A percentile compares a stretch with the other conserved stretches of the same genome.
Evolutionary conservation across 2,329 filamentous ascomycete species (phyloP).

Genomic region (Blastomyces emzantsi): DNA sequence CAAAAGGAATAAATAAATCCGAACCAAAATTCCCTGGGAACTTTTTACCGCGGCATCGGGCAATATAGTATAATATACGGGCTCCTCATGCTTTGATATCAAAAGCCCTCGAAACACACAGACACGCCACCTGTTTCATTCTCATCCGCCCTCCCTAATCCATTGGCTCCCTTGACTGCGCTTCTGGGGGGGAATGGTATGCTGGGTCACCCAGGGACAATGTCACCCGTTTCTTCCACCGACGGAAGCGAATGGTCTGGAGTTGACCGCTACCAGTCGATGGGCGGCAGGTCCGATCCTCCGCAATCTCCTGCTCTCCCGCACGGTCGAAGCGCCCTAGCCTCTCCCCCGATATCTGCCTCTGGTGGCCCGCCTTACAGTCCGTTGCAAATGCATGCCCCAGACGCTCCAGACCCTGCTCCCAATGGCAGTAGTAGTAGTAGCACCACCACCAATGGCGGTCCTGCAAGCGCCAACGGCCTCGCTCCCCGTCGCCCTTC

Average conservation of each 20-base stretch:
- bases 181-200: slow-evolving; percentile 25
- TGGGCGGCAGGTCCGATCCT: slow-evolving; percentile 36
- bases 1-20: not conserved
- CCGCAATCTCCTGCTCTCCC: slow-evolving; percentile 42
- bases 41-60: not conserved
- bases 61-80: not conserved
- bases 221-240: slow-evolving; percentile 77
- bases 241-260: slow-evolving; percentile 74
- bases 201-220: slow-evolving; percentile 64
- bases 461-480: slow-evolving; percentile 13
- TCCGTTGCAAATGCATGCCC: slow-evolving; percentile 15
- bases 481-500: slow-evolving; percentile 47
- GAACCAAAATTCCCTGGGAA: not conserved
- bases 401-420: not conserved
- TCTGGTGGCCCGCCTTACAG: slow-evolving; percentile 45
- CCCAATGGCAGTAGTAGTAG: not conserved
- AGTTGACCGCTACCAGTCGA: slow-evolving; percentile 55
- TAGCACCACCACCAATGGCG: not conserved
- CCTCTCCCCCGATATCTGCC: slow-evolving; percentile 53
- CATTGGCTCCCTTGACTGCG: not conserved
- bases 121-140: not conserved
- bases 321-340: slow-evolving; percentile 41
- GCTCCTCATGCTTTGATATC: slow-evolving; percentile 4
- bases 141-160: not conserved
- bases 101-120: not conserved